Evolutionary conservation across 2,329 filamentous ascomycete species (phyloP).

Genomic region (Colletotrichum euphorbiae): DNA sequence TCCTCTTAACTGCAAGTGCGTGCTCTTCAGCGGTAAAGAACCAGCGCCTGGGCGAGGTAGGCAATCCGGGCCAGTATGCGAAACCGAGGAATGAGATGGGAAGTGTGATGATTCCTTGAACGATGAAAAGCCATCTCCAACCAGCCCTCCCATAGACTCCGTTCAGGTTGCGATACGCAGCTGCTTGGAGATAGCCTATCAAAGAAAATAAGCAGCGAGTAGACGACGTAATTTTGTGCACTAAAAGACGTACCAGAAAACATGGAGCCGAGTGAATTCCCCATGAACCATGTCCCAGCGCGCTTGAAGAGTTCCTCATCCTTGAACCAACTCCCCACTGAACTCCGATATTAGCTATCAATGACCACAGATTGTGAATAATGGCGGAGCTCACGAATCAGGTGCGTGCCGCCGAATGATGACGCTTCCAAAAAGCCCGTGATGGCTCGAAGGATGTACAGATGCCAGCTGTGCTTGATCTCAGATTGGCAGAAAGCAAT

Average conservation of each 20-base stretch:
- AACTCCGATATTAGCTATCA: conserved; percentile 41
- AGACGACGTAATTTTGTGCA: too few relatives aligned
- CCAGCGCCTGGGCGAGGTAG: conserved; percentile 45
- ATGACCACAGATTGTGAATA: background rate
- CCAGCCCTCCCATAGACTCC: conserved; percentile 56
- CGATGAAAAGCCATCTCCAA: conserved; percentile 55
- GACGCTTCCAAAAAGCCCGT: conserved; percentile 43
- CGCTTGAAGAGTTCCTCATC: conserved; percentile 60
- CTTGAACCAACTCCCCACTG: conserved; percentile 58
- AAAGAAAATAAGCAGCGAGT: too few relatives aligned
- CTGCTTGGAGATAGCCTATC: conserved; percentile 61
- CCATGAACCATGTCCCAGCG: conserved; percentile 60
- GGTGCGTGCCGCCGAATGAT: conserved; percentile 46
- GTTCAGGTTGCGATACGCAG: conserved; percentile 63
- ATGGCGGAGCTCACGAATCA: conserved; percentile 42
- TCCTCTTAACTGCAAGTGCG: conserved; percentile 43
- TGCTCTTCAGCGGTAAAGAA: conserved; percentile 47
- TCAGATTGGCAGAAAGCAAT: conserved; percentile 45
- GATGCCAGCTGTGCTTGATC: conserved; percentile 44
- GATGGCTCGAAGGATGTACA: conserved; percentile 42
- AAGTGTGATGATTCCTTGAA: conserved; percentile 49
- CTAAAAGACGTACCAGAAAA: conserved; percentile 55
- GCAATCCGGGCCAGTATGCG: conserved; percentile 51
- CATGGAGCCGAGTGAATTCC: conserved; percentile 64
- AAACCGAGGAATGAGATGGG: conserved; percentile 41